Evolutionary conservation across 1,139 yeast species (phyloP).

Genomic region (Hanseniaspora gamundiae): DNA sequence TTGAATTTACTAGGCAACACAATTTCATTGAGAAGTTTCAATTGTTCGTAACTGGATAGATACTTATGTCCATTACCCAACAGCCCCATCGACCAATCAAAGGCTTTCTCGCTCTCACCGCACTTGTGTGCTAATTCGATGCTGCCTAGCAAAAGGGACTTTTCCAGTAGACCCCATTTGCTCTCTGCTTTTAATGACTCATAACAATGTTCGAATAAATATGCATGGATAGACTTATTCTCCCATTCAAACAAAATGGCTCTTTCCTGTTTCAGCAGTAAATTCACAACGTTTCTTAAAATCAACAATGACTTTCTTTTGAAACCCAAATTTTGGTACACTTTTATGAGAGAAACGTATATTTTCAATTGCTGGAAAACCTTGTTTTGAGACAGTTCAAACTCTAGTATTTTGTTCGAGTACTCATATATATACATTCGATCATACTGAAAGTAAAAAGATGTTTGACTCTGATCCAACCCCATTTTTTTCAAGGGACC

Average conservation of each 20-base stretch:
- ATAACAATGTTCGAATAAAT: conserved; percentile 32
- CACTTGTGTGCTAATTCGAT: background rate
- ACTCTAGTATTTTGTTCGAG: conserved; percentile 33
- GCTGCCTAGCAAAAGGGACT: conserved; percentile 13
- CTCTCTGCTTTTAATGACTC: conserved; percentile 31
- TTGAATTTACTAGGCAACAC: background rate
- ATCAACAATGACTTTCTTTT: conserved; percentile 60
- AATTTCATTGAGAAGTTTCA: background rate
- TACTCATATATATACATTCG: conserved; percentile 38
- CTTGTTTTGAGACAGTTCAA: conserved; percentile 32
- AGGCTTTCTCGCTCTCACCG: background rate
- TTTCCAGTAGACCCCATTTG: conserved; percentile 48
- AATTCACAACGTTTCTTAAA: conserved; percentile 45
- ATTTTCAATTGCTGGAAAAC: conserved; percentile 46
- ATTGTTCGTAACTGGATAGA: background rate
- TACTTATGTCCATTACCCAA: background rate
- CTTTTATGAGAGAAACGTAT: conserved; percentile 52
- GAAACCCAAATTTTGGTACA: conserved; percentile 52
- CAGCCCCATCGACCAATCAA: background rate
- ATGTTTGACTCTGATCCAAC: background rate
- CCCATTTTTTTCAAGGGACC: background rate
- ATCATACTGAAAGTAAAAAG: conserved; percentile 14
- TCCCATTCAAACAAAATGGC: conserved; percentile 12
- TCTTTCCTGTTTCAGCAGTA: conserved; percentile 34
- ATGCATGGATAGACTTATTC: conserved; percentile 19